These are phyloP conservation scores for Lentinus brumalis DNA, from an alignment of 768 basidiomycete genomes.

Conservation along the genomic window DNA sequence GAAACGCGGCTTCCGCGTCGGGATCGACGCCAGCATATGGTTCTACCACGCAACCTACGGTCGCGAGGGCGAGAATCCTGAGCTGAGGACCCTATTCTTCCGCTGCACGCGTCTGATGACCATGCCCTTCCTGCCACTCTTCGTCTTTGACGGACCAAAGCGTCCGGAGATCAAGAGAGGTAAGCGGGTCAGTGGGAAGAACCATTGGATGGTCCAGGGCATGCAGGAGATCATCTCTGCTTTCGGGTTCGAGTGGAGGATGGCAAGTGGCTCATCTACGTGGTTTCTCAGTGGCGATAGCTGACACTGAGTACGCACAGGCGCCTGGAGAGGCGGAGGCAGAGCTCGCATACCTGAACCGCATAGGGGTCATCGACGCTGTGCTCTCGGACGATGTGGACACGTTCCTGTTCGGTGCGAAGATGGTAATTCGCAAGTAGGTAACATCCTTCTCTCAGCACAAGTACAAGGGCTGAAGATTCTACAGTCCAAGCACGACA, in stretches of 20 bases:
- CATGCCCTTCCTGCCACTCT: slow-evolving; percentile 81
- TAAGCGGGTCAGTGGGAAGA: slow-evolving; percentile 64
- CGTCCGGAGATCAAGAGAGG: slow-evolving; percentile 82
- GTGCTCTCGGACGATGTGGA: slow-evolving; percentile 94
- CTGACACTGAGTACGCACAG: slow-evolving; percentile 32
- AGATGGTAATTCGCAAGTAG: slow-evolving; percentile 82
- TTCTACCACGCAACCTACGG: slow-evolving; percentile 80
- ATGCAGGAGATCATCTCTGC: slow-evolving; percentile 80
- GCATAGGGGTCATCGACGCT: slow-evolving; percentile 81
- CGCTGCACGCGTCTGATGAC: slow-evolving; percentile 78
- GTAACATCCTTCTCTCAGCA: slow-evolving; percentile 12
- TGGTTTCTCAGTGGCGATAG: not conserved
- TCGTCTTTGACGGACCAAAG: slow-evolving; percentile 90
- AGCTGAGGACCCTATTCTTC: slow-evolving; percentile 82
- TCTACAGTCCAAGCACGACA: slow-evolving; percentile 62
- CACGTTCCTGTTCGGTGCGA: slow-evolving; percentile 87
- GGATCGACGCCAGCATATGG: slow-evolving; percentile 86
- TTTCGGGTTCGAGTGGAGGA: slow-evolving; percentile 79
- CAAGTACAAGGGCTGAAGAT: not conserved
- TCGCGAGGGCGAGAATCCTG: slow-evolving; percentile 83
- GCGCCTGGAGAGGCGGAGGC: slow-evolving; percentile 97
- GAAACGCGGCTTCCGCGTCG: slow-evolving; percentile 75
- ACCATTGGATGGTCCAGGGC: slow-evolving; percentile 67
- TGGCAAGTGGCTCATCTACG: slow-evolving; percentile 43
- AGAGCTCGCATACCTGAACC: slow-evolving; percentile 85